These are phyloP conservation scores for Diplotaxis tenuifolia DNA, from an alignment of 345 rosid species.

Conservation along the genomic window DNA sequence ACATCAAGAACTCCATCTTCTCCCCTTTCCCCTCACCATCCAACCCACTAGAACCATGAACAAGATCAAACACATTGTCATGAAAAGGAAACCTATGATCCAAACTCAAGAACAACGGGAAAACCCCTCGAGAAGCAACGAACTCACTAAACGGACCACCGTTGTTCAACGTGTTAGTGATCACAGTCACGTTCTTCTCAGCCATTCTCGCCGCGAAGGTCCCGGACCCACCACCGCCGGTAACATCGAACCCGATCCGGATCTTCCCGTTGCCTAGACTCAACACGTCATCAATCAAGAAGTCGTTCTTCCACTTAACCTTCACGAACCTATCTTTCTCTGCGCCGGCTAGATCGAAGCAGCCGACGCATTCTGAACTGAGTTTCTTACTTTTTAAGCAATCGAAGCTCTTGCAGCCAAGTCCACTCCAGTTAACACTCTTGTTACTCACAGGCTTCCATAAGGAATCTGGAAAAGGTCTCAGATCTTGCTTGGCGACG, in stretches of 20 bases:
- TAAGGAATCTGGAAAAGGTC: conserved; percentile 53
- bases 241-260: conserved; percentile 79
- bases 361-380: conserved; percentile 74
- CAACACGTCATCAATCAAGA: conserved; percentile 72
- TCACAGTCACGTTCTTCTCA: conserved; percentile 77
- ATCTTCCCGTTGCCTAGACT: conserved; percentile 66
- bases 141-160: conserved; percentile 86
- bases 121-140: conserved; percentile 81
- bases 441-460: conserved; percentile 84
- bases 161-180: conserved; percentile 61
- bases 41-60: conserved; percentile 66
- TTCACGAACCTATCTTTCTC: conserved; percentile 69
- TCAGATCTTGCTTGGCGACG: conserved; percentile 62
- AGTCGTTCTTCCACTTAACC: conserved; percentile 76
- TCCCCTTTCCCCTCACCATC: conserved; percentile 65
- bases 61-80: conserved; percentile 80
- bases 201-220: conserved; percentile 93
- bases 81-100: conserved; percentile 90
- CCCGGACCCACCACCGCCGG: conserved; percentile 90
- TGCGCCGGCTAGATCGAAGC: conserved; percentile 66
- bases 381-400: conserved; percentile 78
- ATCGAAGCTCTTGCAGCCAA: conserved; percentile 76
- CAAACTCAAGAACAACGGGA: conserved; percentile 80
- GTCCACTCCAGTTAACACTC: conserved; percentile 83
- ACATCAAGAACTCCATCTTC: conserved; percentile 93